Conservation (phyloP, 176 grass and related monocot genomes). For the Stipa capillata region DNA sequence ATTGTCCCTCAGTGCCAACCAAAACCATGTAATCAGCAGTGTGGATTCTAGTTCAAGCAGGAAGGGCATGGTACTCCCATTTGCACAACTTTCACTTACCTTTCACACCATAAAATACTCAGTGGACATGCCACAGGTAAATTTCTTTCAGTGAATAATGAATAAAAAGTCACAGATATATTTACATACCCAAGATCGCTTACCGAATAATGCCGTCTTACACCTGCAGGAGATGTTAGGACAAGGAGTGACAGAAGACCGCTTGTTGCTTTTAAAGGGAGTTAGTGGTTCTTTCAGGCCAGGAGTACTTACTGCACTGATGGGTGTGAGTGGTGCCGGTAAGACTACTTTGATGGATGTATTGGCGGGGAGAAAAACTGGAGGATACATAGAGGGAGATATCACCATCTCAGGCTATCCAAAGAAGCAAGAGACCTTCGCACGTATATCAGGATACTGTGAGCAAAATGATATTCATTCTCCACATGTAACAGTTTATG, state of each 20-base stretch:
- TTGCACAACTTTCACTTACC: slow-evolving; percentile 55
- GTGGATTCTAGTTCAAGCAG: slow-evolving; percentile 26
- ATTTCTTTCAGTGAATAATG: slow-evolving; percentile 6
- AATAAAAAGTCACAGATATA: not conserved
- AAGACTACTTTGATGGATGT: slow-evolving; percentile 97
- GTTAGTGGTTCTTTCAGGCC: slow-evolving; percentile 90
- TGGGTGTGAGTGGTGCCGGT: slow-evolving; percentile 87
- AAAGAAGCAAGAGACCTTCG: slow-evolving; percentile 96
- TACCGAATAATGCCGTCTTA: slow-evolving; percentile 13
- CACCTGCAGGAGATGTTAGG: slow-evolving; percentile 66
- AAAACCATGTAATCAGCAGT: slow-evolving; percentile 23
- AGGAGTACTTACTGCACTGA: slow-evolving; percentile 82
- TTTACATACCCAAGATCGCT: slow-evolving; percentile 4
- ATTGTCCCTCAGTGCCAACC: slow-evolving; percentile 13
- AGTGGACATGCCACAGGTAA: slow-evolving; percentile 83
- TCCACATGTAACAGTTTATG: slow-evolving; percentile 74
- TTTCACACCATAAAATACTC: slow-evolving; percentile 78
- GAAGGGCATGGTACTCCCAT: slow-evolving; percentile 79
- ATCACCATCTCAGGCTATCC: slow-evolving; percentile 75
- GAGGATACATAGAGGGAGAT: slow-evolving; percentile 73
- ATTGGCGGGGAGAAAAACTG: slow-evolving; percentile 84
- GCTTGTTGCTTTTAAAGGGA: slow-evolving; percentile 65
- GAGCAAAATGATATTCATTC: slow-evolving; percentile 97
- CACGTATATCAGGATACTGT: slow-evolving; percentile 89
- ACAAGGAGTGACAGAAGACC: slow-evolving; percentile 72